Percentiles rank a stretch among this genome's conserved stretches.
Evolutionary conservation across 768 basidiomycete genomes (phyloP).

Genomic region (Hemileccinum rubropunctum): DNA sequence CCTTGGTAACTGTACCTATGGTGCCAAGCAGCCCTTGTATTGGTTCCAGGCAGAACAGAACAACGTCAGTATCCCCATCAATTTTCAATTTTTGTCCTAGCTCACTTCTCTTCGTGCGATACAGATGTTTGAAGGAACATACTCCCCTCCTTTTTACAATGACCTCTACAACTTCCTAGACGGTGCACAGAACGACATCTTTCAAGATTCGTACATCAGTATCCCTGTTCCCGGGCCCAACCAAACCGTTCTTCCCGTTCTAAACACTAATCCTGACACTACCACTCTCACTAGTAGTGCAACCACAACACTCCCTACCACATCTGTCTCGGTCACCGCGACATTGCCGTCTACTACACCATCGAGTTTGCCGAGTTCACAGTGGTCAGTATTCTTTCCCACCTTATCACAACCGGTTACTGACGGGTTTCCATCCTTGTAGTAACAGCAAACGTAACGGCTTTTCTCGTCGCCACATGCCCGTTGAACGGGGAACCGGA

Average conservation of each 20-base stretch:
- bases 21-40: conserved; percentile 68
- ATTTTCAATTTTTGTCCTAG: neutral
- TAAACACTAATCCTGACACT: neutral
- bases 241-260: conserved; percentile 25
- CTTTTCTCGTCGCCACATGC: conserved; percentile 6
- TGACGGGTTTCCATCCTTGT: neutral
- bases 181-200: conserved; percentile 74
- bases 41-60: conserved; percentile 65
- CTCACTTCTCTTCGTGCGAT: neutral
- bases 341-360: neutral
- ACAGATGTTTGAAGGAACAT: conserved; percentile 64
- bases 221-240: conserved; percentile 45
- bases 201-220: conserved; percentile 51
- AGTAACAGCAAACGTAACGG: conserved; percentile 5
- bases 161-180: conserved; percentile 68
- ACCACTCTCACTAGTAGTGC: neutral
- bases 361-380: conserved; percentile 1
- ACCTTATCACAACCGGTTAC: neutral
- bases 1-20: conserved; percentile 68
- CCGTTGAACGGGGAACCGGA: conserved; percentile 1
- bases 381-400: conserved; percentile 13
- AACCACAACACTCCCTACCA: too few relatives aligned
- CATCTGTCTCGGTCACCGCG: too few relatives aligned
- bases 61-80: conserved; percentile 42
- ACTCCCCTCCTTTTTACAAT: conserved; percentile 64